Evolutionary conservation across 2,329 filamentous ascomycete species (phyloP).

Genomic region (Aspergillus sp.): DNA sequence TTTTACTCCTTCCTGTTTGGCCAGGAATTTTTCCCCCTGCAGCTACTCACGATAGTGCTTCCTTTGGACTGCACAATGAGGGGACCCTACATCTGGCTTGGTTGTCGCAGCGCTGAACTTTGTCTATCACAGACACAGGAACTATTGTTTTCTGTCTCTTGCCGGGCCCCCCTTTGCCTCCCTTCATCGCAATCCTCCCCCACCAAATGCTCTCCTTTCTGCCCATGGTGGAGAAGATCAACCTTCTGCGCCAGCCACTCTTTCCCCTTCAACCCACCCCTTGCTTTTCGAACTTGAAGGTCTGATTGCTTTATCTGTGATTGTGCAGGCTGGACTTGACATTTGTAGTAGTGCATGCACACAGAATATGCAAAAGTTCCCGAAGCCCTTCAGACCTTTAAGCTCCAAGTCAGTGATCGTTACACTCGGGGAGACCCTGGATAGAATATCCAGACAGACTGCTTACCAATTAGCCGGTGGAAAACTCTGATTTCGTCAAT

Average conservation of each 20-base stretch:
- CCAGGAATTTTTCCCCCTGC: not conserved
- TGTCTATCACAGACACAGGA: no score
- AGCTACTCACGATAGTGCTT: not conserved
- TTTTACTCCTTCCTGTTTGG: not conserved
- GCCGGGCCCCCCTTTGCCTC: not conserved
- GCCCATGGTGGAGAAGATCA: not conserved
- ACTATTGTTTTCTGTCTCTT: not conserved
- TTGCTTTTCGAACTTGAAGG: not conserved
- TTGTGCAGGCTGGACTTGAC: not conserved
- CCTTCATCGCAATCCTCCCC: not conserved
- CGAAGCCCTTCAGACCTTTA: not conserved
- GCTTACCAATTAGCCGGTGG: not conserved
- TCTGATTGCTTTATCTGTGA: not conserved
- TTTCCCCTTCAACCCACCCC: not conserved
- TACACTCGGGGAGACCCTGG: not conserved
- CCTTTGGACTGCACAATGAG: not conserved
- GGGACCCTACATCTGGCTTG: no score
- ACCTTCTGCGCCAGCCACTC: not conserved
- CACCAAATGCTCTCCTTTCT: not conserved
- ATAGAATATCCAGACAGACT: not conserved
- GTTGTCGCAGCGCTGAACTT: no score
- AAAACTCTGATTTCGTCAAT: not conserved
- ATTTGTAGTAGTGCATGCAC: not conserved
- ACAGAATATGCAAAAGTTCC: not conserved
- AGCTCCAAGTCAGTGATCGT: not conserved